A percentile compares a stretch with the other conserved stretches of the same genome.
These are phyloP conservation scores for Xanthoceras sorbifolium DNA, from an alignment of 345 rosid genomes.

Conservation along the genomic window DNA sequence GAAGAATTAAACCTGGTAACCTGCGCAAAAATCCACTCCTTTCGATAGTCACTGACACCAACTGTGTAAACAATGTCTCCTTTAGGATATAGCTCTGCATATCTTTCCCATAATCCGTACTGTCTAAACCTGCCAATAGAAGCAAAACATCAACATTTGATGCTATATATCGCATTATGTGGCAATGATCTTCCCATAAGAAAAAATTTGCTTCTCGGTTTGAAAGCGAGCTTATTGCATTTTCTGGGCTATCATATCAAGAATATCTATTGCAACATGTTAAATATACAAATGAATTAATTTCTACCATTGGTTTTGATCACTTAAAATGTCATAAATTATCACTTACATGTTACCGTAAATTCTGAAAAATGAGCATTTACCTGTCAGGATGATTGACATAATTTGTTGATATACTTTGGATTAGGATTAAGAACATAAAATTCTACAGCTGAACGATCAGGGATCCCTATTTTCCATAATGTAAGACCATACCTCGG, in stretches of 20 bases:
- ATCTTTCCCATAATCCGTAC: constrained; percentile 88
- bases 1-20: constrained; percentile 53
- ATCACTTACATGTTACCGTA: background rate
- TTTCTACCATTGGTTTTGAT: background rate
- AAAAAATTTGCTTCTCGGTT: no score
- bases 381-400: constrained; percentile 61
- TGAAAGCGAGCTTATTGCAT: background rate
- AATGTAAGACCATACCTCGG: constrained; percentile 74
- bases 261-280: no score
- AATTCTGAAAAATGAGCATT: background rate
- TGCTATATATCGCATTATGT: background rate
- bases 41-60: constrained; percentile 55
- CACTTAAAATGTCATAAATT: background rate
- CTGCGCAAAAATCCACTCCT: constrained; percentile 89
- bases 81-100: constrained; percentile 59
- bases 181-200: background rate
- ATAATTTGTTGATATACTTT: constrained; percentile 56
- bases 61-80: constrained; percentile 62
- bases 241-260: no score
- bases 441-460: constrained; percentile 79
- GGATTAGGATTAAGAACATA: constrained; percentile 77
- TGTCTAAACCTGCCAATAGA: constrained; percentile 61
- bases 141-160: background rate
- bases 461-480: constrained; percentile 89
- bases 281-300: no score